Base-by-base conservation (phyloP, 108 stramenopile species). In the Hondaea fermentalgiana region DNA sequence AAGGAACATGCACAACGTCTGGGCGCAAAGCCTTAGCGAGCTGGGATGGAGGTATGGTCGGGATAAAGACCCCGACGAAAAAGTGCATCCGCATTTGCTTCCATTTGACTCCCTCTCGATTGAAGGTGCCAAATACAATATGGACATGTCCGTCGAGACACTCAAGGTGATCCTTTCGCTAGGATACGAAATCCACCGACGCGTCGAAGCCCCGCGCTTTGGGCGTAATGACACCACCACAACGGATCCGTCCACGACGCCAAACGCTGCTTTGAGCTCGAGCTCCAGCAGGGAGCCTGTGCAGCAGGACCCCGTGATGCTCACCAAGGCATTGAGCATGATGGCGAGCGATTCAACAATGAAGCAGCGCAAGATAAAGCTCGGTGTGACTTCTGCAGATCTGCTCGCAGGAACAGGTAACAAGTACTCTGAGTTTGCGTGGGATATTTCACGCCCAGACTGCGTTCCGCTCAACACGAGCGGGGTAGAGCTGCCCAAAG, bases 111-210 rank as follows among this genome's bases (percentile, higher is more conserved):
- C 76, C 6, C 51, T 83, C 14, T 83, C 76, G 16, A 53, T 53
- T 23, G 76, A 83, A 35, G 76, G 76, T 16, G 51, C 76, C 45
- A 83, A 83, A 4, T 83, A 83, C 51, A 83, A 83, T 35, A 83
- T 83, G 76, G 76, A 83, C 51, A 83, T 83, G 76, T 47, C 76
- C 51, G 51, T 83, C 25, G 76, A 83, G 51, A 83, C 76, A 12
- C 49, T 83, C n/a, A 83, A 83, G 3, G 76, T 83, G 10, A 83
- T 83, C 28, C 49, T 83, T 12, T 47, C 76, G 51, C 76, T 83
- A 4, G 76, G 76, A 1, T 83, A 83, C 51, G 76, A 83, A 16
- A 21, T 83, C 3, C 43, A 45, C 0, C 76, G 76, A 12, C n/a
- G 23, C 1, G 76, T 53, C n/a, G 23, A 83, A 1, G 64, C 42